These are phyloP conservation scores for Diospyros lotus DNA, from an alignment of 148 eudicot species.

Conservation along the genomic window DNA sequence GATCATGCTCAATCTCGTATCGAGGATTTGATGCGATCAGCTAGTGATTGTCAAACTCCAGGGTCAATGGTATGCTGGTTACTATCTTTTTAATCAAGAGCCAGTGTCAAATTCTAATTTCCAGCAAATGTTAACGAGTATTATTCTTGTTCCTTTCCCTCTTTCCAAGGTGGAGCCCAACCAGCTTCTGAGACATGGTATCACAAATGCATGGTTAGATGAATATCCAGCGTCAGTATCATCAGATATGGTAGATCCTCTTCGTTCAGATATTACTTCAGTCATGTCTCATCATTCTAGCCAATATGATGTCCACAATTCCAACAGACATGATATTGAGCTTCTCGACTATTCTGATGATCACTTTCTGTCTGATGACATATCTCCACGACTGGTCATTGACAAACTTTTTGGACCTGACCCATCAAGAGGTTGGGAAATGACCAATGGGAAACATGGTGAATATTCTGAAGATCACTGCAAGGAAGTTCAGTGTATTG, in stretches of 20 bases:
- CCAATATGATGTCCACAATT: conserved; percentile 21
- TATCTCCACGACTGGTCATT: conserved; percentile 38
- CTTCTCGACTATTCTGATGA: conserved; percentile 39
- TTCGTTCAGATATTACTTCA: conserved; percentile 39
- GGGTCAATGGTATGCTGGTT: conserved; percentile 27
- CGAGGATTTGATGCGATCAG: conserved; percentile 52
- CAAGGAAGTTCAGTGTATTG: conserved; percentile 70
- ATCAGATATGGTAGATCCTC: conserved; percentile 62
- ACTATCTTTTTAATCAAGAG: background rate
- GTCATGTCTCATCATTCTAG: conserved; percentile 35
- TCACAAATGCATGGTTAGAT: conserved; percentile 42
- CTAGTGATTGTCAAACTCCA: conserved; percentile 28
- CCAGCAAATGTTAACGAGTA: background rate
- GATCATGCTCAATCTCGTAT: conserved; percentile 70
- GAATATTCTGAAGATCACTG: conserved; percentile 47
- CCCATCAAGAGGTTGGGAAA: conserved; percentile 45
- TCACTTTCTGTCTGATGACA: conserved; percentile 38
- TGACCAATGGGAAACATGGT: conserved; percentile 22
- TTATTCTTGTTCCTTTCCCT: conserved; percentile 6
- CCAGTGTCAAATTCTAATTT: background rate
- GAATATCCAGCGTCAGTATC: conserved; percentile 55
- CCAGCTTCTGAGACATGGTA: conserved; percentile 22
- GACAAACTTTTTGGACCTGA: conserved; percentile 47
- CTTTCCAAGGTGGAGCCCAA: conserved; percentile 19
- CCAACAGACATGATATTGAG: conserved; percentile 23